Conservation (phyloP, 2,329 filamentous ascomycete species). For the Fusarium circinatum region DNA sequence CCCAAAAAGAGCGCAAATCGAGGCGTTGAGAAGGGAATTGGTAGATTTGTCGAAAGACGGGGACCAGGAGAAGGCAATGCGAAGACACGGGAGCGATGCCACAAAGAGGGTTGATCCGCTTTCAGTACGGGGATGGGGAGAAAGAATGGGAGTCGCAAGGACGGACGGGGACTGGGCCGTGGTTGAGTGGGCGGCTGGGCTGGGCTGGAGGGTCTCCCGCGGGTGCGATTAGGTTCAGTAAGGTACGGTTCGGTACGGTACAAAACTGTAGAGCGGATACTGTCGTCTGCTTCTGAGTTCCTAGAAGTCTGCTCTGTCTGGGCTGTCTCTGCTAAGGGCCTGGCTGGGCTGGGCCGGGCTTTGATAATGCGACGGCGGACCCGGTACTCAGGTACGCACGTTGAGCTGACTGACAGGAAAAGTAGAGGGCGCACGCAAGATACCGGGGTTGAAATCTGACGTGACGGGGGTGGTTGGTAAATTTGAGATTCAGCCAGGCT, state of each 20-base stretch:
- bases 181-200: constrained; percentile 34
- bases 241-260: background rate
- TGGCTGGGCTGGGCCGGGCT: constrained; percentile 10
- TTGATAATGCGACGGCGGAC: constrained; percentile 30
- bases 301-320: background rate
- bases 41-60: constrained; percentile 32
- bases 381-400: constrained; percentile 30
- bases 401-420: constrained; percentile 12
- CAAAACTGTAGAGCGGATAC: background rate
- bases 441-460: constrained; percentile 29
- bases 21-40: constrained; percentile 31
- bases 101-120: constrained; percentile 39
- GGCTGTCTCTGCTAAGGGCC: constrained; percentile 7
- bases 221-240: constrained; percentile 37
- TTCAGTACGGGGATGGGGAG: constrained; percentile 31
- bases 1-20: constrained; percentile 37
- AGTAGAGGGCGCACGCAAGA: constrained; percentile 24
- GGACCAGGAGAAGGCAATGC: constrained; percentile 41
- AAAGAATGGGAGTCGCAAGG: constrained; percentile 30
- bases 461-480: constrained; percentile 27
- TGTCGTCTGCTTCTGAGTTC: constrained; percentile 8
- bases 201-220: constrained; percentile 33
- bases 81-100: constrained; percentile 41
- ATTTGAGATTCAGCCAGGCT: constrained; percentile 13
- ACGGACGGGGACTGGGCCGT: constrained; percentile 18